Evolutionary conservation across 2,329 filamentous ascomycete species (phyloP).

Genomic region (Trichoderma breve): DNA sequence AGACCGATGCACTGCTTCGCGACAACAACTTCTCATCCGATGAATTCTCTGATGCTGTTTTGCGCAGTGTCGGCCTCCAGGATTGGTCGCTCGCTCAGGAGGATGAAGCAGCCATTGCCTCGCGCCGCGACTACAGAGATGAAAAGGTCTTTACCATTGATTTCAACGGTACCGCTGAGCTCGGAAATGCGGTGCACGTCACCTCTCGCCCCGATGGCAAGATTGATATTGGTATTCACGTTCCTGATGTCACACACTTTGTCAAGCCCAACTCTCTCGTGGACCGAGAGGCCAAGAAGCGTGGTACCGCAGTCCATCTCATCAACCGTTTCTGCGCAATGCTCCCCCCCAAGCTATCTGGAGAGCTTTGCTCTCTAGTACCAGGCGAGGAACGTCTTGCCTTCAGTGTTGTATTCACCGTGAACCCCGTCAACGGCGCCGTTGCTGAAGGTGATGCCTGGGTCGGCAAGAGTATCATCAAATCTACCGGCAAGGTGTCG

Average conservation of each 20-base stretch:
- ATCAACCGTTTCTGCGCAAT: constrained; percentile 86
- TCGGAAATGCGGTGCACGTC: constrained; percentile 91
- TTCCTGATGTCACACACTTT: constrained; percentile 93
- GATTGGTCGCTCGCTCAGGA: constrained; percentile 88
- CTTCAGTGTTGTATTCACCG: constrained; percentile 88
- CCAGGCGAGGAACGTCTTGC: constrained; percentile 88
- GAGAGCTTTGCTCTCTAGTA: constrained; percentile 82
- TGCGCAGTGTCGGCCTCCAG: constrained; percentile 87
- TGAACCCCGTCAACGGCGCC: constrained; percentile 75
- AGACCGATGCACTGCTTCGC: constrained; percentile 92
- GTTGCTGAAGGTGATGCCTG: constrained; percentile 84
- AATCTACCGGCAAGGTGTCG: constrained; percentile 81
- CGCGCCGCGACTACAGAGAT: constrained; percentile 84
- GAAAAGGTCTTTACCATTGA: constrained; percentile 92
- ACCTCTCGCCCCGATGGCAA: constrained; percentile 79
- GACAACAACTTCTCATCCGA: constrained; percentile 99
- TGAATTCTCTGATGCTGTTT: constrained; percentile 93
- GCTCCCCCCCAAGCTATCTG: constrained; percentile 80
- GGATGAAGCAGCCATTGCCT: constrained; percentile 67
- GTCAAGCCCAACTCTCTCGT: constrained; percentile 95
- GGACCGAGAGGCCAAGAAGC: constrained; percentile 96
- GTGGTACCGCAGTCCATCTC: constrained; percentile 91
- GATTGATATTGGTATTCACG: constrained; percentile 92
- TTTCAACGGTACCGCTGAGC: constrained; percentile 79
- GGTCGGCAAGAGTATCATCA: constrained; percentile 91